Percentiles rank a stretch among this genome's conserved stretches.
These are phyloP conservation scores for Cucumis cinereus DNA, from an alignment of 306 rosid genomes.

Conservation along the genomic window DNA sequence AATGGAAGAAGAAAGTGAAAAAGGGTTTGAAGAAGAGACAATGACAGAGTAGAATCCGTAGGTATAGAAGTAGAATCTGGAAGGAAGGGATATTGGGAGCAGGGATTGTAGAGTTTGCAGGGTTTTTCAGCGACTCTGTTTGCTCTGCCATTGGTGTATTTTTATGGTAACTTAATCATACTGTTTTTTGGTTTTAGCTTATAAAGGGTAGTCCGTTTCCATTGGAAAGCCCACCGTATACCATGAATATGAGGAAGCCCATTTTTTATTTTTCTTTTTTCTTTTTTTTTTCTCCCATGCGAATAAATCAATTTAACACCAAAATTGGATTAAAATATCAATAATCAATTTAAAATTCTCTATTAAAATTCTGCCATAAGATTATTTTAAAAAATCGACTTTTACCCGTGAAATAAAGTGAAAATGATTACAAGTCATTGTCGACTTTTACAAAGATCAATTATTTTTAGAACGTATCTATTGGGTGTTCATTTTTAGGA, in stretches of 20 bases:
- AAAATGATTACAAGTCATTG: too few species aligned
- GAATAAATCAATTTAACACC: too few species aligned
- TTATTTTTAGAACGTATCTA: too few species aligned
- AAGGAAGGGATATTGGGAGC: not conserved
- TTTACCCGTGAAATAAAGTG: too few species aligned
- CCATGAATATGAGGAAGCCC: not conserved
- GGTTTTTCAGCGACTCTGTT: conserved; percentile 1
- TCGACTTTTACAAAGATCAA: too few species aligned
- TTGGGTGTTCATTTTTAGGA: too few species aligned
- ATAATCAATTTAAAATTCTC: too few species aligned
- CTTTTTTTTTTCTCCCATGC: too few species aligned
- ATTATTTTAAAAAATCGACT: too few species aligned
- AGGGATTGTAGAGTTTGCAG: not conserved
- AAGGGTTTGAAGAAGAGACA: not conserved
- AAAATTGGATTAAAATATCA: too few species aligned
- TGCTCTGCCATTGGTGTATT: conserved; percentile 6
- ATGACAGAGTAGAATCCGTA: not conserved
- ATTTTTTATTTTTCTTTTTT: too few species aligned
- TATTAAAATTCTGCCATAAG: too few species aligned
- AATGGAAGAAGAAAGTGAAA: not conserved
- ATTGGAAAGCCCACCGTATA: not conserved
- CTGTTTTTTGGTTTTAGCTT: not conserved
- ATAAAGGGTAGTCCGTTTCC: not conserved
- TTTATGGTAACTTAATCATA: conserved; percentile 1
- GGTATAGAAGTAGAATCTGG: not conserved